Evolutionary conservation across 2,329 filamentous ascomycete species (phyloP).

Genomic region (Ceratocystis variospora): DNA sequence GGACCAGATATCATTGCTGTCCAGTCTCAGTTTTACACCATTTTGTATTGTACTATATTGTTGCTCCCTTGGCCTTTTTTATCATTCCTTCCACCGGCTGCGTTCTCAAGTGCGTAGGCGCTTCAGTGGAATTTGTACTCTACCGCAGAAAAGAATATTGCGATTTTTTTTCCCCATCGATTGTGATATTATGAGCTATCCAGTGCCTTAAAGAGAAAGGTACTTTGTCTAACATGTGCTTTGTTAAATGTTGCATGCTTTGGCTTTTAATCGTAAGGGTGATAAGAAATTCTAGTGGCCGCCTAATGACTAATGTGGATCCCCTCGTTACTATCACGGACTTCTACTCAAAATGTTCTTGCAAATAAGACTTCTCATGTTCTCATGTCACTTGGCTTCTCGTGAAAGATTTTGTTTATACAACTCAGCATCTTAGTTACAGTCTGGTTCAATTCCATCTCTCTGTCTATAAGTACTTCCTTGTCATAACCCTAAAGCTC

Average conservation of each 20-base stretch:
- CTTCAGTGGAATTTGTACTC: constrained; percentile 15
- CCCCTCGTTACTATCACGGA: not conserved
- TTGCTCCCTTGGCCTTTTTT: constrained; percentile 15
- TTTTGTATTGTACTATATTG: constrained; percentile 18
- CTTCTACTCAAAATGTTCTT: not conserved
- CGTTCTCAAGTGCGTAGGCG: constrained; percentile 8
- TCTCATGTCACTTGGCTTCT: not conserved
- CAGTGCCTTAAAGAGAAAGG: too few species aligned
- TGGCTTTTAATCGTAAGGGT: not conserved
- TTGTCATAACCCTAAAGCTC: not conserved
- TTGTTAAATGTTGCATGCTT: not conserved
- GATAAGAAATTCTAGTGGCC: not conserved
- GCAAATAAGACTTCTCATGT: not conserved
- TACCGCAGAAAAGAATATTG: constrained; percentile 16
- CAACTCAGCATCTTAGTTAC: not conserved
- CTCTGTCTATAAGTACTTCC: not conserved
- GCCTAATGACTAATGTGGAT: constrained; percentile 12
- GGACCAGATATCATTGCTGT: not conserved
- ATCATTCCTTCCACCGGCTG: constrained; percentile 9
- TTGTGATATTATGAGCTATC: not conserved
- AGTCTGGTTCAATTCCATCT: not conserved
- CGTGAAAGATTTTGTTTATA: not conserved
- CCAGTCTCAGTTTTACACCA: not conserved
- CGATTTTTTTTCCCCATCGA: not conserved
- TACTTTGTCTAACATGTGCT: not conserved